Percentiles rank a stretch among this genome's conserved stretches.
Conservation (phyloP, 192 early-diverging fungal species). For the Coemansia sp. region DNA sequence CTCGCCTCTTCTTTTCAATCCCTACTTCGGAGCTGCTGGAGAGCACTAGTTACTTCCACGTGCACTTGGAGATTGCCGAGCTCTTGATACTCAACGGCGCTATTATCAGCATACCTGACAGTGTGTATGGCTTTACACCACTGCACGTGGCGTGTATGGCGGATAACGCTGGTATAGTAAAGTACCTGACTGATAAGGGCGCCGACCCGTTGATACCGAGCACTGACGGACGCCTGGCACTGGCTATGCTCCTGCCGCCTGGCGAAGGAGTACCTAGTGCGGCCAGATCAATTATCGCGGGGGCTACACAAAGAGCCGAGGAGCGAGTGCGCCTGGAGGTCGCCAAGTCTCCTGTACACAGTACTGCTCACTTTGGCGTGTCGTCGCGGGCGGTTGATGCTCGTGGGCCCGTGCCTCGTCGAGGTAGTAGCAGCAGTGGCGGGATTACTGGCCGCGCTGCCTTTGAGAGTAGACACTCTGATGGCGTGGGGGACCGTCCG, state of each 20-base stretch:
- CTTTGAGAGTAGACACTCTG: background rate
- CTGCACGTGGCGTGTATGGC: conserved; percentile 35
- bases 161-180: background rate
- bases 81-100: conserved; percentile 48
- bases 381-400: background rate
- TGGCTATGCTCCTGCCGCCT: background rate
- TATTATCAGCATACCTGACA: conserved; percentile 9
- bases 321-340: conserved; percentile 17
- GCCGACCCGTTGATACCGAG: conserved; percentile 23
- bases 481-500: background rate
- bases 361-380: background rate
- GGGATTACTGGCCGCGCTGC: background rate
- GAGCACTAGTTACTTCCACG: background rate
- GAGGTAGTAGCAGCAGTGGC: conserved; percentile 9
- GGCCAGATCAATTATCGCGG: conserved; percentile 4
- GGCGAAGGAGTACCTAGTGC: background rate
- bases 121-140: conserved; percentile 8
- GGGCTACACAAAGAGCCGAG: conserved; percentile 21
- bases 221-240: conserved; percentile 4
- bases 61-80: conserved; percentile 43
- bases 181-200: conserved; percentile 41
- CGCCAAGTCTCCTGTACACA: background rate
- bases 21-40: background rate
- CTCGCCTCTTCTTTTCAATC: background rate
- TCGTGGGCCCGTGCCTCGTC: background rate